Base-by-base conservation (phyloP, 2,329 filamentous ascomycete genomes). In the Hypoxylon sp. region DNA sequence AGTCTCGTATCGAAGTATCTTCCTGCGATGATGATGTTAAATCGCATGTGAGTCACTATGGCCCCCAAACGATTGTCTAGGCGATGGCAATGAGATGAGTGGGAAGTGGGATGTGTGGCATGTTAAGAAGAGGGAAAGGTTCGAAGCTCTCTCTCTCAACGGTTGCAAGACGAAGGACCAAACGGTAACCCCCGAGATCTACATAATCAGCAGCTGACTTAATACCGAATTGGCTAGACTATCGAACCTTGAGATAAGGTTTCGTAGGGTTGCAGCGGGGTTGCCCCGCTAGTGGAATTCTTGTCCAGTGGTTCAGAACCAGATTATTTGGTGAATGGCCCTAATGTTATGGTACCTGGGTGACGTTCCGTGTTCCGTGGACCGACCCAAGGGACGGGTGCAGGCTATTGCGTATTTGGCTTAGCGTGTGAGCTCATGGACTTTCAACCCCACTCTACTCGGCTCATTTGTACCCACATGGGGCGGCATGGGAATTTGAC, bases 221-320 rank as follows among this genome's bases (percentile, higher is more conserved):
- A 67, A 59, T 47, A 58, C 59, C 5, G 39, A 64, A 39, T n/a
- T 17, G 50, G 63, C 47, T 70, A 67, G 60, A 47, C 55, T 59
- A 4, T 24, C 14, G 24, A 53, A 47, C 29, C 39, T 54, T 57
- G 13, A 71, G 66, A 66, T 71, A 71, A 71, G 55, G 66, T 71
- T 71, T 57, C 55, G 48, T 62, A 66, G 66, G 62, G 69, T 69
- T 69, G 52, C 61, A 59, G 68, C 47, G 58, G 68, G 64, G 61
- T 66, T 42, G 33, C 33, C 52, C 60, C 58, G 19, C 37, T 37
- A 55, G 47, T 37, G 19, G 19, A 48, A 47, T 44, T 65, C 50
- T 35, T 3, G 22, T 54, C 35, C 29, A 44, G 39, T 22, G 17
- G 39, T n/a, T n/a, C 39, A 44, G 39, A 44, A 22, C 39, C 39